Evolutionary conservation across 1,139 yeast species (phyloP).

Genomic region (Kazachstania sp.): DNA sequence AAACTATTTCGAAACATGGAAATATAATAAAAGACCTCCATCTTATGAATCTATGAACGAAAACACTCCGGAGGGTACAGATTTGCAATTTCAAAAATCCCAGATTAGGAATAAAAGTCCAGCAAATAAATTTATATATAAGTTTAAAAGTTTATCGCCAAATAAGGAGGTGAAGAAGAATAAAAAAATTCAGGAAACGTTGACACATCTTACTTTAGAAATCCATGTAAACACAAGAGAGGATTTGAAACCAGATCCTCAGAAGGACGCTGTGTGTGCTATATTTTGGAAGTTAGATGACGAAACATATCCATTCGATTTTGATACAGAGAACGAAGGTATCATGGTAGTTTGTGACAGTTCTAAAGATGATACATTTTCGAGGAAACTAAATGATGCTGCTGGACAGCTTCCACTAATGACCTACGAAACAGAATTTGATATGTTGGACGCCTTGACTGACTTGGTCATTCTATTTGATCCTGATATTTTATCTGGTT

Average conservation of each 20-base stretch:
- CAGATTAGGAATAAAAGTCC: slow-evolving; percentile 45
- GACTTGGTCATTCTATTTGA: slow-evolving; percentile 55
- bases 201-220: slow-evolving; percentile 57
- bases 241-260: slow-evolving; percentile 57
- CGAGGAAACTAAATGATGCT: slow-evolving; percentile 11
- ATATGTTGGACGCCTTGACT: slow-evolving; percentile 47
- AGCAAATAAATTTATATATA: slow-evolving; percentile 27
- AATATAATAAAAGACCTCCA: slow-evolving; percentile 38
- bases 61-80: background rate
- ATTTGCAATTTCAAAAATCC: background rate
- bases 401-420: slow-evolving; percentile 19
- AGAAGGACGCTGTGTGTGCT: slow-evolving; percentile 45
- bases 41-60: slow-evolving; percentile 29
- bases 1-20: slow-evolving; percentile 29
- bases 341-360: slow-evolving; percentile 26
- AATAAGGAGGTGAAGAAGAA: slow-evolving; percentile 28
- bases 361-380: slow-evolving; percentile 2
- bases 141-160: slow-evolving; percentile 28
- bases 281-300: slow-evolving; percentile 59
- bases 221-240: slow-evolving; percentile 51
- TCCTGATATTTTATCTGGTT: slow-evolving; percentile 85
- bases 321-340: slow-evolving; percentile 32
- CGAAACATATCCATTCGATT: slow-evolving; percentile 32
- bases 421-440: slow-evolving; percentile 43
- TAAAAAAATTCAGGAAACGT: slow-evolving; percentile 39